A percentile compares a stretch with the other conserved stretches of the same genome.
Conservation (phyloP, 192 early-diverging fungal genomes). For the Podochytrium sp. region DNA sequence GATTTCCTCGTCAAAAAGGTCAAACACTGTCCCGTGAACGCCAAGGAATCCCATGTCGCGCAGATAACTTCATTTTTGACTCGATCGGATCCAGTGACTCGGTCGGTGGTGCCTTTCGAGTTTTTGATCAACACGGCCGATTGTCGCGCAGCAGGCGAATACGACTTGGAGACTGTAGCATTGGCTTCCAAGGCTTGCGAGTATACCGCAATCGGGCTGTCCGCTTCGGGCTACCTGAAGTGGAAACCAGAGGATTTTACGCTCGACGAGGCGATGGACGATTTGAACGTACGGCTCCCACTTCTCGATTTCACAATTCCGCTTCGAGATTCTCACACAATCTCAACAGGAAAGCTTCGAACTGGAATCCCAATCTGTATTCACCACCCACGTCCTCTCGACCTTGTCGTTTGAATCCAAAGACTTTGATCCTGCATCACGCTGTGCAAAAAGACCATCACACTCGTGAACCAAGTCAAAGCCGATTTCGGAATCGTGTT, state of each 20-base stretch:
- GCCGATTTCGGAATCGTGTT: neutral
- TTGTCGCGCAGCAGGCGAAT: neutral
- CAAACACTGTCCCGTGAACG: neutral
- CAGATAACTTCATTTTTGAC: neutral
- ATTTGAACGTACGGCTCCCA: neutral
- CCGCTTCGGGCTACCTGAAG: slow-evolving; percentile 4
- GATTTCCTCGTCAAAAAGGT: slow-evolving; percentile 18
- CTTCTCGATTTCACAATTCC: neutral
- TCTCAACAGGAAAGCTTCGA: slow-evolving; percentile 7
- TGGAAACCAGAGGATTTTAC: neutral
- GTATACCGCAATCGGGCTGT: slow-evolving; percentile 10
- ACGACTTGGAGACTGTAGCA: neutral
- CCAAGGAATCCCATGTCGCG: neutral
- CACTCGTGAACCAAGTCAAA: neutral
- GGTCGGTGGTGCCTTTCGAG: neutral
- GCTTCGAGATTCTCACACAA: neutral
- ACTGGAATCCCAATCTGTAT: slow-evolving; percentile 1
- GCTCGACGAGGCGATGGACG: slow-evolving; percentile 14
- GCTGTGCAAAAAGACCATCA: neutral
- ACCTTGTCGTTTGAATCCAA: neutral
- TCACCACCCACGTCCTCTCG: neutral
- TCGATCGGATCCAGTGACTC: too few species aligned
- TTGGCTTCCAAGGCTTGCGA: neutral
- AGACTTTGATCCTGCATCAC: slow-evolving; percentile 16
- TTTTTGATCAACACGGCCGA: neutral